Evolutionary conservation across 176 grass and related monocot species (phyloP), one percentile per base, ranked within the genome.

Genomic region (Phyllostachys edulis): DNA sequence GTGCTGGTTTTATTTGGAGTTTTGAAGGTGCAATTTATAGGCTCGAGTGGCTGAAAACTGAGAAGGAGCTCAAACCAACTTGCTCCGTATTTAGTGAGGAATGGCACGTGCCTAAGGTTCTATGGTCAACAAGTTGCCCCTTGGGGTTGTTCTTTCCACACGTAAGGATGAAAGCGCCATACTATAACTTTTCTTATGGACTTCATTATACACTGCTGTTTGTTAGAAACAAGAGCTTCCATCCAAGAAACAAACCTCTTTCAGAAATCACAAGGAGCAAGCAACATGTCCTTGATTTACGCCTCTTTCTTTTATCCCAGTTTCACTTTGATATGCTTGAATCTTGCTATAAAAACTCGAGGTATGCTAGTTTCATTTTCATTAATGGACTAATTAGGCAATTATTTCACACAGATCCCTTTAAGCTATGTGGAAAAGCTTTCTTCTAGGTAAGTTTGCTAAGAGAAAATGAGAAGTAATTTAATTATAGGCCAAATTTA

Each of bases 191-290:
- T 16, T 32, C 3, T 46, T 13, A 13, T 38, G 29, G 42, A 54
- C 15, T 20, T 65, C 32, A 12, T 9, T 18, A 1, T 61, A 32
- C 60, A 27, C n/a, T 24, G 71, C 54, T 45, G 32, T 55, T 74
- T 80, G 23, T 32, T 55, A 56, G 60, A 65, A 86, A 80, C 16
- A 64, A 18, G 26, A 44, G 12, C 47, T 79, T 75, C 17, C 20
- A 34, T 46, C 42, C 47, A 74, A 67, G 69, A 56, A 87, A 67
- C 17, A 16, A 13, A 4, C 41, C 1, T 66, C 18, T 67, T 27
- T 34, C 39, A 77, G 21, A 67, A 62, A 7, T 79, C 60, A 61
- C 7, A 71, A 63, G 24, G 7, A 29, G 69, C 2, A 37, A 68
- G 46, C 77, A 67, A 67, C 64, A 7, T 27, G 6, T 40, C 21